These are phyloP conservation scores for Lophiostoma macrostomum DNA, from an alignment of 495 filamentous ascomycete genomes.

Conservation along the genomic window DNA sequence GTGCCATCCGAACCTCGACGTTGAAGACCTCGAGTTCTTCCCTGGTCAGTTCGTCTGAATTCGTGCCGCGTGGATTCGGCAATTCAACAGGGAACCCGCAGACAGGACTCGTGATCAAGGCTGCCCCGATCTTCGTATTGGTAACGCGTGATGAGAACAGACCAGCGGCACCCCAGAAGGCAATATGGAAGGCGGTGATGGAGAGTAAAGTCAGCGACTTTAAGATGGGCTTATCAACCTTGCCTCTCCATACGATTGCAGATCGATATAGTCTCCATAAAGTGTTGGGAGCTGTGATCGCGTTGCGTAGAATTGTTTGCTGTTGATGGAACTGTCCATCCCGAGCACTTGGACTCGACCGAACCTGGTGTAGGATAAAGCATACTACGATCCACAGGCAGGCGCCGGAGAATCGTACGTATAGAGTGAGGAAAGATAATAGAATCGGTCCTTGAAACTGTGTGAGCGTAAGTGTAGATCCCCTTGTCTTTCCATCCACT, in stretches of 20 bases:
- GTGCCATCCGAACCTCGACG: conserved; percentile 10
- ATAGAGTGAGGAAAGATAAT: conserved; percentile 32
- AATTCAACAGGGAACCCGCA: conserved; percentile 18
- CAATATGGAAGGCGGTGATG: conserved; percentile 16
- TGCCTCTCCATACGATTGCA: conserved; percentile 14
- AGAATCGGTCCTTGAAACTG: conserved; percentile 15
- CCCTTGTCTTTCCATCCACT: conserved; percentile 8
- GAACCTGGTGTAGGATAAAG: conserved; percentile 23
- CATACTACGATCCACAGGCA: conserved; percentile 31
- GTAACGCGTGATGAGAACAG: conserved; percentile 26
- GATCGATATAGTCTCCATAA: conserved; percentile 11
- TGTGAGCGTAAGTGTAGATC: conserved; percentile 22
- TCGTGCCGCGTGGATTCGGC: not conserved
- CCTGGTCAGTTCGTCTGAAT: not conserved
- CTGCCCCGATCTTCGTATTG: conserved; percentile 2
- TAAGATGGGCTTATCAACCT: conserved; percentile 4
- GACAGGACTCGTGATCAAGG: conserved; percentile 1
- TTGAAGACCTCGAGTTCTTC: conserved; percentile 11
- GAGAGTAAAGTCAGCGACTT: conserved; percentile 13
- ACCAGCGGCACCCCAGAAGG: conserved; percentile 20
- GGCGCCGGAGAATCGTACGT: conserved; percentile 20
- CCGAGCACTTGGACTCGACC: conserved; percentile 11
- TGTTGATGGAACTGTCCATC: conserved; percentile 31
- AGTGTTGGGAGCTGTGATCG: conserved; percentile 14
- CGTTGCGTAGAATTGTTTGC: conserved; percentile 30